A percentile compares a stretch with the other conserved stretches of the same genome.
These are phyloP conservation scores for Polyporus arcularius DNA, from an alignment of 768 basidiomycete genomes.

Conservation along the genomic window DNA sequence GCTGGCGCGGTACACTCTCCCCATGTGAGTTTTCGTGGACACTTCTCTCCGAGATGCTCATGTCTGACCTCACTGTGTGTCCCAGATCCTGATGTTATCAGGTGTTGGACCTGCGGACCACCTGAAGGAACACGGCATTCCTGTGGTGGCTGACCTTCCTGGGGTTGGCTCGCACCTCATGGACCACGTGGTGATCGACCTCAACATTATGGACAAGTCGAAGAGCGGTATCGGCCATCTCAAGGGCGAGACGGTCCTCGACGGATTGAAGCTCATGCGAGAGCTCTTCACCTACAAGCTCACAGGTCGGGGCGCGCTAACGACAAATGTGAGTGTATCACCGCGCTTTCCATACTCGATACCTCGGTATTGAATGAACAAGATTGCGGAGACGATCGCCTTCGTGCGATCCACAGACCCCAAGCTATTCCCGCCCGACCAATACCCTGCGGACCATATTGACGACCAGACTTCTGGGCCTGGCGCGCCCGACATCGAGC, in stretches of 20 bases:
- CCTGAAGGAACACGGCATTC: conserved; percentile 53
- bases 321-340: conserved; percentile 48
- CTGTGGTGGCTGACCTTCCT: conserved; percentile 61
- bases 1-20: conserved; percentile 68
- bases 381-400: conserved; percentile 50
- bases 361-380: neutral
- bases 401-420: conserved; percentile 55
- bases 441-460: conserved; percentile 13
- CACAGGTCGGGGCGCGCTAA: conserved; percentile 48
- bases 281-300: conserved; percentile 46
- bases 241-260: neutral
- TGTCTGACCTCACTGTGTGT: neutral
- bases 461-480: conserved; percentile 36
- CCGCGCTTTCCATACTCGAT: neutral
- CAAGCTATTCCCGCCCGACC: conserved; percentile 39
- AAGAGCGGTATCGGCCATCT: conserved; percentile 45
- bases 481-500: conserved; percentile 38
- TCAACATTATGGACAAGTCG: conserved; percentile 54
- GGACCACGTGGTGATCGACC: conserved; percentile 63
- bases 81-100: conserved; percentile 67
- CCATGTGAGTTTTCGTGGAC: conserved; percentile 35
- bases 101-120: conserved; percentile 72
- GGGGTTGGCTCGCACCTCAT: conserved; percentile 74
- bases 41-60: neutral
- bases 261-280: conserved; percentile 14